These are phyloP conservation scores for Trichosporon faecale DNA, from an alignment of 1,284 basidiomycete genomes.

Conservation along the genomic window DNA sequence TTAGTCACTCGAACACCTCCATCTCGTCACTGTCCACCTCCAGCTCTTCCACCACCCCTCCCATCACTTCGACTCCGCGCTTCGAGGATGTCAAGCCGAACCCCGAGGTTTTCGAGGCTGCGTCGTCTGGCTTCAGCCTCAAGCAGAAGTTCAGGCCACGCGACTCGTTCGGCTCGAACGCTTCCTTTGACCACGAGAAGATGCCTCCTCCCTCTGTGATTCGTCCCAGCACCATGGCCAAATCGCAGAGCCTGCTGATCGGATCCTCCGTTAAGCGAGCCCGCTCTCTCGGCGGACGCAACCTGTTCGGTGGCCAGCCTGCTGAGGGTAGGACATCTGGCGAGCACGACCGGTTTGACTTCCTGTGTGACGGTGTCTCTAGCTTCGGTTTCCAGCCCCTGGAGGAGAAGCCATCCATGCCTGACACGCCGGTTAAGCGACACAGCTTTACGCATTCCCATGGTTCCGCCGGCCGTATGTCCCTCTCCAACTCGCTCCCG, in stretches of 20 bases:
- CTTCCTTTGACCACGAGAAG: constrained; percentile 24
- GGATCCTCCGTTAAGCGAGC: constrained; percentile 22
- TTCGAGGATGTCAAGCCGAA: constrained; percentile 53
- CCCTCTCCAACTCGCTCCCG: constrained; percentile 22
- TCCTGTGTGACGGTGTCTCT: constrained; percentile 42
- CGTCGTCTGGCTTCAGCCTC: constrained; percentile 33
- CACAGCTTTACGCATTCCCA: constrained; percentile 35
- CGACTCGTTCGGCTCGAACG: constrained; percentile 49
- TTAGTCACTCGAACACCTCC: constrained; percentile 43
- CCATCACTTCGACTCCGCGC: constrained; percentile 34
- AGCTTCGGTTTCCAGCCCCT: constrained; percentile 25
- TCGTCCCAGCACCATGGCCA: constrained; percentile 16
- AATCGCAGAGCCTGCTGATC: constrained; percentile 1
- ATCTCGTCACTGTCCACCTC: constrained; percentile 42
- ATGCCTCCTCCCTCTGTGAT: constrained; percentile 27
- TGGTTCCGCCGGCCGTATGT: constrained; percentile 18
- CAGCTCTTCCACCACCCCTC: constrained; percentile 33
- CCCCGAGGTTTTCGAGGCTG: constrained; percentile 48
- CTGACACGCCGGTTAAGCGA: constrained; percentile 52
- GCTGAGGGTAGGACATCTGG: neutral
- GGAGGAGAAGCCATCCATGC: constrained; percentile 48
- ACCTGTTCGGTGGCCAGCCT: constrained; percentile 21
- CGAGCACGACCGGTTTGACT: constrained; percentile 34
- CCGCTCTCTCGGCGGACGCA: constrained; percentile 20
- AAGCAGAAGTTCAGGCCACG: constrained; percentile 51